Evolutionary conservation across 169 alveolate genomes (phyloP).

Genomic region (Babesia ovis): DNA sequence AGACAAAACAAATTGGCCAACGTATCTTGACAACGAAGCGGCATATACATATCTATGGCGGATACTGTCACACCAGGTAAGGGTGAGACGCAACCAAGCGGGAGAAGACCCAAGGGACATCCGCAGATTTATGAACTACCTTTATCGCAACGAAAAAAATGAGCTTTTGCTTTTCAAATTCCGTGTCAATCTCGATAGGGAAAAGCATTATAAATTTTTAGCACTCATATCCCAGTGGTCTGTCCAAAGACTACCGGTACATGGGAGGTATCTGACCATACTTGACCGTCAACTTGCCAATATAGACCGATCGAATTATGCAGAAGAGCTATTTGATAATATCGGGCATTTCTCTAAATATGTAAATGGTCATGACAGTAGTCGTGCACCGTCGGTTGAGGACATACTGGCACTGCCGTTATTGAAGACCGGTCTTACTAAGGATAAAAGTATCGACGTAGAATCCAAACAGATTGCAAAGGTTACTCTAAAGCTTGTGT

Average conservation of each 20-base stretch:
- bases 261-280: constrained; percentile 1
- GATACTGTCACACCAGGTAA: constrained; percentile 34
- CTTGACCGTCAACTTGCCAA: constrained; percentile 11
- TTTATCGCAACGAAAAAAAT: constrained; percentile 34
- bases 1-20: constrained; percentile 49
- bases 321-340: constrained; percentile 43
- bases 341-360: constrained; percentile 8
- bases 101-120: not conserved
- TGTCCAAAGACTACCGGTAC: constrained; percentile 25
- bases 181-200: constrained; percentile 24
- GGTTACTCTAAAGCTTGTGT: constrained; percentile 25
- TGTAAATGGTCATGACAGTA: not conserved
- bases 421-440: constrained; percentile 20
- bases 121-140: not conserved
- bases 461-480: constrained; percentile 34
- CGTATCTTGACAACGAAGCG: constrained; percentile 64
- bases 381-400: not conserved
- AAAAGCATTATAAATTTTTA: constrained; percentile 30
- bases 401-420: constrained; percentile 3
- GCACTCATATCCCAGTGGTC: constrained; percentile 61
- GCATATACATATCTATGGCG: constrained; percentile 67
- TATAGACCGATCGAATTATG: constrained; percentile 47
- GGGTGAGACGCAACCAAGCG: constrained; percentile 8
- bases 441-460: constrained; percentile 36
- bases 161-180: constrained; percentile 31